A percentile compares a stretch with the other conserved stretches of the same genome.
phyloP scores from a whole-genome alignment of 176 grass and related monocot species.

The Ensete glaucum region DNA sequence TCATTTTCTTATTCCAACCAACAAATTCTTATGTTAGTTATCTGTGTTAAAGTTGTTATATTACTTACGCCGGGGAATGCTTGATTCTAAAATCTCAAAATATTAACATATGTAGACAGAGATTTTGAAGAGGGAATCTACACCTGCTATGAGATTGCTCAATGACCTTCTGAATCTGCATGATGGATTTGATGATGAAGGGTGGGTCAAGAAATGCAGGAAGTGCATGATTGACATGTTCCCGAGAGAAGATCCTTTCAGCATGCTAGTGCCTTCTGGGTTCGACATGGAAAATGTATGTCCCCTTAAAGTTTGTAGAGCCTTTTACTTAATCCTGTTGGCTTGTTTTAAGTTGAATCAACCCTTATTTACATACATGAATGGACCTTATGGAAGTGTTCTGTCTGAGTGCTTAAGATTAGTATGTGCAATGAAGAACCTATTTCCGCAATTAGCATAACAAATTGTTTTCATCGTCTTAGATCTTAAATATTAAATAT shows the following conservation, averaged over 20 bases:
- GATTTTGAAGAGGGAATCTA: slow-evolving; percentile 84
- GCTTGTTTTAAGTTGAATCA: not conserved
- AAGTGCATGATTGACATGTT: slow-evolving; percentile 65
- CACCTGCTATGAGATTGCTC: slow-evolving; percentile 79
- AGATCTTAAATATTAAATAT: too few species aligned
- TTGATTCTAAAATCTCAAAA: not conserved
- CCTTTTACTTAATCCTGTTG: not conserved
- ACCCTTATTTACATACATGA: too few species aligned
- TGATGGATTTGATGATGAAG: slow-evolving; percentile 62
- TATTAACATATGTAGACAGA: slow-evolving; percentile 40
- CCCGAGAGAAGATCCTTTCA: slow-evolving; percentile 76
- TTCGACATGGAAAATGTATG: slow-evolving; percentile 69
- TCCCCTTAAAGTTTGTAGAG: not conserved
- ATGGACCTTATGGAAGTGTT: too few species aligned
- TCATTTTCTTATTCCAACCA: not conserved
- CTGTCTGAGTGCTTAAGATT: too few species aligned
- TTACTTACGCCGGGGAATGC: not conserved
- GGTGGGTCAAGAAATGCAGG: slow-evolving; percentile 86
- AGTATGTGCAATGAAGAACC: too few species aligned
- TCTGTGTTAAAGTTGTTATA: not conserved
- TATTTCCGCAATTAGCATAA: too few species aligned
- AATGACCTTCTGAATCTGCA: slow-evolving; percentile 88
- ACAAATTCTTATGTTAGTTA: not conserved
- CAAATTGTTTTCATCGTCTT: too few species aligned
- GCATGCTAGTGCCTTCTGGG: slow-evolving; percentile 66